phyloP scores from a whole-genome alignment of 176 grass and related monocot species.

The Carex parvula region DNA sequence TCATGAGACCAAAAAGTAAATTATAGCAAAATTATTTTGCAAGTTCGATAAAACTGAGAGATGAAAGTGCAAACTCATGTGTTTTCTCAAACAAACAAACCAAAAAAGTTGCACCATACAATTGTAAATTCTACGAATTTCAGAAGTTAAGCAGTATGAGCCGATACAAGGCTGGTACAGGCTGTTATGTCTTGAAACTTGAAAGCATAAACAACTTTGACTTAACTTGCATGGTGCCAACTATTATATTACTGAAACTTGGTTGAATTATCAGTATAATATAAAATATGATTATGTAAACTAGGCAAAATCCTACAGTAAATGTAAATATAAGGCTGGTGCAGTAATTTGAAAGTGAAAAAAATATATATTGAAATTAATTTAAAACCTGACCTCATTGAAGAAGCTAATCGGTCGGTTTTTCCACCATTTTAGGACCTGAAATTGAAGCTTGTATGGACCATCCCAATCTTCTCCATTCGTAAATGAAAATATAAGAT shows the following conservation, averaged over 20 bases:
- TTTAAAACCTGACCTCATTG: conserved; percentile 46
- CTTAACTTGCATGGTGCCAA: no score
- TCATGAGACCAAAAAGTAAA: background rate
- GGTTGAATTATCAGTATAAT: background rate
- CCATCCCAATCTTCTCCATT: conserved; percentile 86
- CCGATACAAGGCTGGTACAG: no score
- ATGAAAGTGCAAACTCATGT: background rate
- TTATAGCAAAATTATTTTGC: background rate
- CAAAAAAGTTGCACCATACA: background rate
- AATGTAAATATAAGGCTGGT: background rate
- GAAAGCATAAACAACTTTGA: no score
- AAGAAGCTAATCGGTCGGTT: conserved; percentile 79
- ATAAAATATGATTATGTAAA: conserved; percentile 3
- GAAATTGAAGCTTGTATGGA: conserved; percentile 70
- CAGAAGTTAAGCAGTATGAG: no score
- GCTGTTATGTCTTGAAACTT: no score
- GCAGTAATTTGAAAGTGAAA: background rate
- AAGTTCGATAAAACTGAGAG: background rate
- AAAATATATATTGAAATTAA: background rate
- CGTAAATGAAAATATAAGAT: conserved; percentile 87
- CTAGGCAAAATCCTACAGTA: background rate
- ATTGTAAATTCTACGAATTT: background rate
- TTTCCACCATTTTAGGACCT: conserved; percentile 58
- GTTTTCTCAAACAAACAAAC: background rate
- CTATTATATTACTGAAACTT: no score